A percentile compares a stretch with the other conserved stretches of the same genome.
Evolutionary conservation across 225 moss, liverwort and hornwort species (phyloP).

Genomic region (Physcomitrellopsis africana): DNA sequence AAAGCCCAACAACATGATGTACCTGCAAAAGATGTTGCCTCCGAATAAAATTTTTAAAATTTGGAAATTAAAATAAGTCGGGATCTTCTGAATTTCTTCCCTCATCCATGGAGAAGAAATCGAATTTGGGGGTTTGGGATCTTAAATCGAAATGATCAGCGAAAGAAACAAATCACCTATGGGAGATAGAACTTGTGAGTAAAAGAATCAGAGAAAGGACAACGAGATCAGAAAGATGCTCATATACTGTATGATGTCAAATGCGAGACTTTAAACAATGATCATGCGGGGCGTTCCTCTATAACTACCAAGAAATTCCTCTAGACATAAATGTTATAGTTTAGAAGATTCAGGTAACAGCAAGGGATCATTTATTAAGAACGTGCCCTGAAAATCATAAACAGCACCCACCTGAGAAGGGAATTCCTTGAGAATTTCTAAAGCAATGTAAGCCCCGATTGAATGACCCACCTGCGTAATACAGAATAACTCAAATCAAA

Average conservation of each 20-base stretch:
- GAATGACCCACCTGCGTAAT: constrained; percentile 58
- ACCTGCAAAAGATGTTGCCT: constrained; percentile 42
- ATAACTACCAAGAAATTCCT: constrained; percentile 1
- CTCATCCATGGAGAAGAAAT: not conserved
- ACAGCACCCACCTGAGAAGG: constrained; percentile 50
- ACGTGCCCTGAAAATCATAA: constrained; percentile 2
- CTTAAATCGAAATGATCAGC: constrained; percentile 2
- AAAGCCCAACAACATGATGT: constrained; percentile 53
- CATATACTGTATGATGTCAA: not conserved
- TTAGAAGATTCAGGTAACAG: constrained; percentile 7
- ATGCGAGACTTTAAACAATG: not conserved
- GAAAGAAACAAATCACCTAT: not conserved
- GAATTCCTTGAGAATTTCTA: constrained; percentile 54
- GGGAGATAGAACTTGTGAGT: not conserved
- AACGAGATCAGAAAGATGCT: not conserved
- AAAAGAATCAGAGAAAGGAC: not conserved
- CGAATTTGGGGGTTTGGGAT: not conserved
- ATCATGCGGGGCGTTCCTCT: constrained; percentile 11
- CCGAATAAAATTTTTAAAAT: not conserved
- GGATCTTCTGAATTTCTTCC: not conserved
- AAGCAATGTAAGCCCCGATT: constrained; percentile 60
- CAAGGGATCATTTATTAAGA: not conserved
- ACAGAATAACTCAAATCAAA: not conserved
- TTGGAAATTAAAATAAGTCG: not conserved
- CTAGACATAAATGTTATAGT: not conserved